Base-by-base conservation (phyloP, 176 grass and related monocot genomes). In the Musa itinerans region DNA sequence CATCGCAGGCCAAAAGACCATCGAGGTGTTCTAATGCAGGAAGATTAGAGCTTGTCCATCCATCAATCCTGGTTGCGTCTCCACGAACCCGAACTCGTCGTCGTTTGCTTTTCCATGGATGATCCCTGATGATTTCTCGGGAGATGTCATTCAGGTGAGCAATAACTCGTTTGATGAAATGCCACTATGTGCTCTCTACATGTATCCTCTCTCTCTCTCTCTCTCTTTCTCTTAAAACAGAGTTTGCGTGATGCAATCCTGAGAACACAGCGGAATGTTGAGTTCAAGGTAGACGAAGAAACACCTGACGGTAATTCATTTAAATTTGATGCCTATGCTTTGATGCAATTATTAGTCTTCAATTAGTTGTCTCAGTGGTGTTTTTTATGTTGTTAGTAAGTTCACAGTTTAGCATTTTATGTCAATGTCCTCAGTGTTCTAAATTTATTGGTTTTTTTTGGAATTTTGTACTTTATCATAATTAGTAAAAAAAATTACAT, bases 11-110 rank as follows among this genome's bases (percentile, higher is more conserved):
- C 11, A 21, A 72, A 63, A 48, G n/a, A 50, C 12, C 15, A 21
- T 19, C 14, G 8, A 2, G 54, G 50, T 74, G 29, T 5, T 25
- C 63, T 65, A 2, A 11, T 81, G 78, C 78, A 93, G 94, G 14
- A 93, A 90, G 82, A 93, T 93, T 63, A 89, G 94, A 80, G 80
- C 90, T 19, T 97, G 94, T 68, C 94, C 94, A 49, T 93, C 94
- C 15, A 85, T 75, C 51, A 97, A 97, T 24, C 94, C 94, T 1
- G 86, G 90, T 3, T 97, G 90, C 56, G 81, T 93, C 21, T 93
- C 90, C 50, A 97, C 90, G 14, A 97, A 97, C 77, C 78, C 94
- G n/a, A 87, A 73, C 24, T 93, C 78, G 71, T 89, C 84, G 54
- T 93, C 90, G 66, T 87, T 97, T 66, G 90, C 84, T 72, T 91